Conservation (phyloP, 2,329 filamentous ascomycete genomes). For the Pseudovirgaria hyperparasitica region DNA sequence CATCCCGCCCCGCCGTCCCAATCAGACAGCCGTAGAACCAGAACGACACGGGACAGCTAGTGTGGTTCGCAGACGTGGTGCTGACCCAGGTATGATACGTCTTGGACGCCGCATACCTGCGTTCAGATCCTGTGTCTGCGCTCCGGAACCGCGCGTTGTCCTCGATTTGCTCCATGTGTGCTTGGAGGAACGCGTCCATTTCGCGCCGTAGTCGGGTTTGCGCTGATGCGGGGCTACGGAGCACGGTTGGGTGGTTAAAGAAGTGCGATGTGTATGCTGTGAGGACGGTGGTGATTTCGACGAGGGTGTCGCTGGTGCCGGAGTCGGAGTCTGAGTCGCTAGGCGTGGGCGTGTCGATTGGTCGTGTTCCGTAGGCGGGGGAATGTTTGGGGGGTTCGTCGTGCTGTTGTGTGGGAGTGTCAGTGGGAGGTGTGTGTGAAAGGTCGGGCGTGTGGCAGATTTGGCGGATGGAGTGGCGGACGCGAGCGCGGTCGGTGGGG, state of each 20-base stretch:
- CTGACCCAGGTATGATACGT: constrained; percentile 10
- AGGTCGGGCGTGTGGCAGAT: not conserved
- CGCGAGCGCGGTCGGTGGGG: not conserved
- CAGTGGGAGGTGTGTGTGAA: too few species aligned
- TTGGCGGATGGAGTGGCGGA: not conserved
- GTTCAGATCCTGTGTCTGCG: not conserved
- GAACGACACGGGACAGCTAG: constrained; percentile 12
- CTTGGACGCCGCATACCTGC: not conserved
- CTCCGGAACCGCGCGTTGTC: constrained; percentile 5
- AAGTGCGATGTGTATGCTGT: too few species aligned
- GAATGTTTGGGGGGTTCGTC: too few species aligned
- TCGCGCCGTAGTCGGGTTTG: constrained; percentile 5
- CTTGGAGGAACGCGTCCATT: constrained; percentile 5
- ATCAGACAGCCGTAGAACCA: constrained; percentile 11
- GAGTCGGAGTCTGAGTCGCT: too few species aligned
- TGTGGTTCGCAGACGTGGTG: constrained; percentile 9
- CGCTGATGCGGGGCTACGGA: not conserved
- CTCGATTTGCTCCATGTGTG: constrained; percentile 5
- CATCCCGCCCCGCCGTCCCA: constrained; percentile 1
- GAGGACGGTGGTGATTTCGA: too few species aligned
- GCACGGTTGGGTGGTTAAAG: too few species aligned
- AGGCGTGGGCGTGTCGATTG: too few species aligned
- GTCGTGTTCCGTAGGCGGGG: too few species aligned
- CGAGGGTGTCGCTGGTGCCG: too few species aligned
- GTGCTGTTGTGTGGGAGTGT: too few species aligned